These are phyloP conservation scores for Pyrenophora seminiperda DNA, from an alignment of 2,329 filamentous ascomycete species.

Conservation along the genomic window DNA sequence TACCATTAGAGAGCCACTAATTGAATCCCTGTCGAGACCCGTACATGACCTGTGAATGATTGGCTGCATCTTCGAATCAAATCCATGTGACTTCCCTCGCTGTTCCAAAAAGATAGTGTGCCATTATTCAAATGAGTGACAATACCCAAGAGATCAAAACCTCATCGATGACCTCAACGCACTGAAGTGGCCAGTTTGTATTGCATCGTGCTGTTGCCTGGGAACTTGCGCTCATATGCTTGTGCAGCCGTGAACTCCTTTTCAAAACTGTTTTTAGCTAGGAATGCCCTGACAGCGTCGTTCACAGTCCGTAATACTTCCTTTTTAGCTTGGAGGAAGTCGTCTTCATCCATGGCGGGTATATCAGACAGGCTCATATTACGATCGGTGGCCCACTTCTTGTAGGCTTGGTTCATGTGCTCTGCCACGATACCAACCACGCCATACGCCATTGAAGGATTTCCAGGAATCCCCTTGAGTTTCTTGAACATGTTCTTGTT, in stretches of 20 bases:
- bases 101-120: too few species aligned
- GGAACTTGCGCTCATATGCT: background rate
- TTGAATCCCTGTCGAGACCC: too few species aligned
- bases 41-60: too few species aligned
- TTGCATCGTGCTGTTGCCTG: background rate
- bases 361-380: background rate
- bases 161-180: too few species aligned
- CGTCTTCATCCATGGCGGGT: background rate
- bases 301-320: background rate
- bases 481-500: background rate
- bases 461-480: background rate
- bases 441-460: background rate
- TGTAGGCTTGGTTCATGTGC: background rate
- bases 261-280: background rate
- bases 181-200: too few species aligned
- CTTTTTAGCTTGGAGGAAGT: background rate
- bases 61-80: too few species aligned
- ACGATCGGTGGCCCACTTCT: background rate
- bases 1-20: too few species aligned
- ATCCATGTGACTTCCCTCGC: too few species aligned
- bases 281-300: background rate
- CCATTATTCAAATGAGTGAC: too few species aligned
- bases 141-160: too few species aligned
- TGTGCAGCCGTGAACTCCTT: conserved; percentile 2
- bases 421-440: background rate